Percentiles rank a stretch among this genome's conserved stretches.
Conservation (phyloP, 2,329 filamentous ascomycete genomes). For the Epichloe aotearoae region DNA sequence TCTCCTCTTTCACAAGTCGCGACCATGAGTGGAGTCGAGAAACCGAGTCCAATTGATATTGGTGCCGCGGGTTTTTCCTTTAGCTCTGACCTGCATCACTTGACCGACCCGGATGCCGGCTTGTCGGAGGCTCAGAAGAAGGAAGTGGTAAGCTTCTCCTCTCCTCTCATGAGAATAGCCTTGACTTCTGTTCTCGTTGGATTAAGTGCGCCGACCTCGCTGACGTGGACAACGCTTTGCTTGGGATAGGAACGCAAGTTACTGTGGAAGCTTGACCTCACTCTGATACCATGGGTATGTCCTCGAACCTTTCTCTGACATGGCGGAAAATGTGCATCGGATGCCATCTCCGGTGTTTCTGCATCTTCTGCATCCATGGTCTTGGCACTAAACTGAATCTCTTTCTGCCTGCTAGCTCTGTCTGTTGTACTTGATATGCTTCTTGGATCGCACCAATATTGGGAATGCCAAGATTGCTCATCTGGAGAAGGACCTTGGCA, state of each 20-base stretch:
- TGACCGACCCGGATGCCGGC: slow-evolving; percentile 41
- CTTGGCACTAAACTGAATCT: not conserved
- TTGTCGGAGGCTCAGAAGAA: slow-evolving; percentile 49
- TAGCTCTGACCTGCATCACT: slow-evolving; percentile 15
- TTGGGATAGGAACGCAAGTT: slow-evolving; percentile 43
- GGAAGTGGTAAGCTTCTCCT: slow-evolving; percentile 37
- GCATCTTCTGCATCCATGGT: not conserved
- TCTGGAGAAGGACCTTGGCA: slow-evolving; percentile 25
- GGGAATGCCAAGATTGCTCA: slow-evolving; percentile 53
- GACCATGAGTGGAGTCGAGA: slow-evolving; percentile 21
- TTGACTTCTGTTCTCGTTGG: not conserved
- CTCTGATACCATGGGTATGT: slow-evolving; percentile 45
- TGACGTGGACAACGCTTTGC: not conserved
- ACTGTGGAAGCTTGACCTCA: slow-evolving; percentile 46
- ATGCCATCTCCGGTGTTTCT: not conserved
- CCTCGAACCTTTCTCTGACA: not conserved
- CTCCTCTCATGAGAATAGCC: not conserved
- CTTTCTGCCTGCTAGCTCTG: slow-evolving; percentile 33
- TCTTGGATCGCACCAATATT: slow-evolving; percentile 66
- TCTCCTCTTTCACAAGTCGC: not conserved
- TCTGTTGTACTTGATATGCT: slow-evolving; percentile 60
- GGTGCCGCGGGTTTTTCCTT: slow-evolving; percentile 15
- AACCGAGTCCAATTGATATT: slow-evolving; percentile 8
- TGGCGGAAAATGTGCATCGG: not conserved
- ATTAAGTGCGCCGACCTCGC: not conserved